Evolutionary conservation across 495 filamentous ascomycete genomes (phyloP).

Genomic region (Penicillium cinerascens): DNA sequence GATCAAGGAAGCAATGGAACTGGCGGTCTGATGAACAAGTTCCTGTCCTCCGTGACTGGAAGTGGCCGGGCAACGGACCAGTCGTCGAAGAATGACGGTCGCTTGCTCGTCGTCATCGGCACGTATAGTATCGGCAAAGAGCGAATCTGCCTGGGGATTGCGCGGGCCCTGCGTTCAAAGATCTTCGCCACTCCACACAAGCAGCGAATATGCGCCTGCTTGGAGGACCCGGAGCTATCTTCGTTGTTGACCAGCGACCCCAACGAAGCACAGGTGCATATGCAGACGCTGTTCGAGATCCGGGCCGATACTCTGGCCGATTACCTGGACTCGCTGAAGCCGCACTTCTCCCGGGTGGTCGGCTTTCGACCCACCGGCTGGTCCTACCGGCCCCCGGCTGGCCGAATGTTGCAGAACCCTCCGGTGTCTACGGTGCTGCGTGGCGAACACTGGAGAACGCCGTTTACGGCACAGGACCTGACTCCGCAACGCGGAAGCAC

Average conservation of each 20-base stretch:
- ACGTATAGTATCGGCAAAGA: constrained; percentile 99
- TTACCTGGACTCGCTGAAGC: constrained; percentile 74
- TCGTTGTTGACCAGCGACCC: constrained; percentile 75
- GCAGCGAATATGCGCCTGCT: constrained; percentile 72
- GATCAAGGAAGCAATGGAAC: constrained; percentile 37
- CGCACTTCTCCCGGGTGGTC: constrained; percentile 79
- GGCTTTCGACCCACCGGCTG: constrained; percentile 90
- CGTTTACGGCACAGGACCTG: constrained; percentile 62
- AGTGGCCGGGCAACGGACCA: constrained; percentile 4
- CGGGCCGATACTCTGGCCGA: constrained; percentile 80
- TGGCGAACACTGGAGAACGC: constrained; percentile 66
- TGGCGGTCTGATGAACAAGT: constrained; percentile 60
- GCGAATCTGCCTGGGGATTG: constrained; percentile 88
- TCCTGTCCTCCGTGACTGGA: constrained; percentile 38
- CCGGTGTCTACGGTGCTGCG: constrained; percentile 67
- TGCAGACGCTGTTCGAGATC: constrained; percentile 93
- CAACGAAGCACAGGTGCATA: constrained; percentile 87
- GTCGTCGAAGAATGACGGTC: constrained; percentile 39
- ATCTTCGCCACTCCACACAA: constrained; percentile 86
- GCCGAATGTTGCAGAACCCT: constrained; percentile 60
- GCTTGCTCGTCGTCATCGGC: constrained; percentile 87
- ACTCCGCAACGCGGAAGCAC: constrained; percentile 76
- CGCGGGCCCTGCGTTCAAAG: constrained; percentile 78
- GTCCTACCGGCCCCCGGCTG: constrained; percentile 75
- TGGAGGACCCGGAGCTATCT: constrained; percentile 81